Evolutionary conservation across 192 early-diverging fungal species (phyloP).

Genomic region (Phycomyces nitens): DNA sequence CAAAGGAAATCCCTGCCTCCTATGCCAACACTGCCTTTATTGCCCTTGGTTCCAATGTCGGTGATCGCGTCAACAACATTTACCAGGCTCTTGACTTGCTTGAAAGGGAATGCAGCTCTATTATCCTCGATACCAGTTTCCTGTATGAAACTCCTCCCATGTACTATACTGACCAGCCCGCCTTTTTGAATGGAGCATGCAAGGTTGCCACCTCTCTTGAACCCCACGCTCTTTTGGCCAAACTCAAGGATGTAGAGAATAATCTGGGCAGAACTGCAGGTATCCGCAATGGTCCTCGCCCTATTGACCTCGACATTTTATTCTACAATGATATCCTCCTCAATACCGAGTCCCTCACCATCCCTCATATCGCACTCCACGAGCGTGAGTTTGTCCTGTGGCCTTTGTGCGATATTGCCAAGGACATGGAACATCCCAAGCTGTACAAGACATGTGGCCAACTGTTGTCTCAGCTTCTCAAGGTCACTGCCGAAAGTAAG

Average conservation of each 20-base stretch:
- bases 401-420: slow-evolving; percentile 92
- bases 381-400: slow-evolving; percentile 95
- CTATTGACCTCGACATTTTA: slow-evolving; percentile 96
- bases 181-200: slow-evolving; percentile 87
- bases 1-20: slow-evolving; percentile 32
- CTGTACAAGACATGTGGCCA: slow-evolving; percentile 75
- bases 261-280: slow-evolving; percentile 67
- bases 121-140: slow-evolving; percentile 87
- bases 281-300: slow-evolving; percentile 81
- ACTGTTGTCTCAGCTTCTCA: slow-evolving; percentile 58
- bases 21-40: slow-evolving; percentile 67
- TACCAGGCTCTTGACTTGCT: slow-evolving; percentile 63
- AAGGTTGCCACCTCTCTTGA: slow-evolving; percentile 77
- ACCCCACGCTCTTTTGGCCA: slow-evolving; percentile 67
- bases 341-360: slow-evolving; percentile 60
- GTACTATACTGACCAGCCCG: slow-evolving; percentile 90
- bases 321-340: slow-evolving; percentile 80
- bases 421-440: slow-evolving; percentile 83
- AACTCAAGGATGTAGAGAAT: slow-evolving; percentile 82
- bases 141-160: slow-evolving; percentile 96
- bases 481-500: slow-evolving; percentile 37
- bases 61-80: slow-evolving; percentile 78
- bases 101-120: slow-evolving; percentile 36
- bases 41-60: slow-evolving; percentile 90
- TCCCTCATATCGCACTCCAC: slow-evolving; percentile 84